phyloP scores from a whole-genome alignment of 176 grass and related monocot species.

The Oryza australiensis region DNA sequence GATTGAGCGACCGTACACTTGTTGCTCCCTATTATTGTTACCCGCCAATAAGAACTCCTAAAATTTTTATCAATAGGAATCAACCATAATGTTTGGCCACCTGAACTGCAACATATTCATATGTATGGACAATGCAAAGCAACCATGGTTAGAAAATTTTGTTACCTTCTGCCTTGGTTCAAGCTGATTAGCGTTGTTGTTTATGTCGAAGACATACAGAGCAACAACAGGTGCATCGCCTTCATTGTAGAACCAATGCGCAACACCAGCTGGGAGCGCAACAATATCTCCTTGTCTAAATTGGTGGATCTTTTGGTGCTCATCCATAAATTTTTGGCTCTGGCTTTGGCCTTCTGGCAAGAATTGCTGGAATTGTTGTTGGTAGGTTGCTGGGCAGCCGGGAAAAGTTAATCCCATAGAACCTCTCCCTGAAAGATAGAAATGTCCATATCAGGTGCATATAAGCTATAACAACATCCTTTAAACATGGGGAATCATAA shows the following conservation, averaged over 20 bases:
- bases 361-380: slow-evolving; percentile 34
- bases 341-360: neutral
- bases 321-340: neutral
- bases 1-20: neutral
- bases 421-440: slow-evolving; percentile 31
- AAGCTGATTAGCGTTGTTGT: neutral
- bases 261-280: neutral
- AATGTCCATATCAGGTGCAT: neutral
- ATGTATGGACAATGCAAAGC: neutral
- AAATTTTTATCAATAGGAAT: neutral
- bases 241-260: neutral
- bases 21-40: slow-evolving; percentile 23
- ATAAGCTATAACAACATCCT: neutral
- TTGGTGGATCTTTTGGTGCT: neutral
- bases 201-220: neutral
- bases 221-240: too few species aligned
- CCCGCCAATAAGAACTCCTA: slow-evolving; percentile 50
- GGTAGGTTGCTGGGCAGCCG: neutral
- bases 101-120: neutral
- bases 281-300: neutral
- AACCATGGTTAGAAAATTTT: neutral
- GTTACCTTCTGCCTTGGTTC: neutral
- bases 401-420: slow-evolving; percentile 19
- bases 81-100: neutral
- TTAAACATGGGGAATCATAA: neutral